A percentile compares a stretch with the other conserved stretches of the same genome.
These are phyloP conservation scores for Oenanthe javanica DNA, from an alignment of 140 eudicot genomes.

Conservation along the genomic window DNA sequence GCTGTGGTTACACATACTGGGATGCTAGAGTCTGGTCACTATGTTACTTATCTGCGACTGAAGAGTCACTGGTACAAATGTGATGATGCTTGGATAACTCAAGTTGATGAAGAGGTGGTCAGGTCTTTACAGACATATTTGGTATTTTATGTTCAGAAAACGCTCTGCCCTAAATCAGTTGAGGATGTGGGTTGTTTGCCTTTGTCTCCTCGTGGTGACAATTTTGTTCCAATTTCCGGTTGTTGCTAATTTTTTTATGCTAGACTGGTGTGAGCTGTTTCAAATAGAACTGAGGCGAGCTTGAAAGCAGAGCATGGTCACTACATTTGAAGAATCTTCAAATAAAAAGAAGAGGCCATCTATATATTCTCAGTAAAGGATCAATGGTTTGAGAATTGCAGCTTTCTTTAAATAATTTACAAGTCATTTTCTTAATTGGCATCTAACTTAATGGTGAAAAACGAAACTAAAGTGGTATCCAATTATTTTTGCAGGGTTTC, in stretches of 20 bases:
- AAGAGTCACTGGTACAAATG: constrained; percentile 83
- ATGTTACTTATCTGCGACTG: constrained; percentile 55
- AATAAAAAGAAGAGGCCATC: background rate
- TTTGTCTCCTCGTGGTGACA: constrained; percentile 36
- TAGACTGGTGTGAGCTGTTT: background rate
- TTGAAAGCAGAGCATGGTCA: background rate
- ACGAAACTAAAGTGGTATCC: background rate
- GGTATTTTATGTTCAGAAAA: constrained; percentile 59
- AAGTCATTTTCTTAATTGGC: background rate
- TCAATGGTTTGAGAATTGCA: background rate
- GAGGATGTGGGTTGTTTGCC: constrained; percentile 62
- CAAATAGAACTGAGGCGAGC: background rate
- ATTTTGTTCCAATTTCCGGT: constrained; percentile 60
- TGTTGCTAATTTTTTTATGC: constrained; percentile 40
- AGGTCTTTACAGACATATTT: constrained; percentile 66
- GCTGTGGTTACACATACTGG: constrained; percentile 86
- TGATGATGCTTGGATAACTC: constrained; percentile 85
- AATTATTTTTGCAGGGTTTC: background rate
- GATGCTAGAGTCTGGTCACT: constrained; percentile 84
- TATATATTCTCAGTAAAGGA: background rate
- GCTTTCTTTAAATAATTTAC: background rate
- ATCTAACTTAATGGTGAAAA: background rate
- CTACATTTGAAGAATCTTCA: background rate
- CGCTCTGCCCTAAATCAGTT: constrained; percentile 30
- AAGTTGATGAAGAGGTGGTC: constrained; percentile 76